A percentile compares a stretch with the other conserved stretches of the same genome.
Evolutionary conservation across 176 grass and related monocot species (phyloP).

Genomic region (Avena eriantha): DNA sequence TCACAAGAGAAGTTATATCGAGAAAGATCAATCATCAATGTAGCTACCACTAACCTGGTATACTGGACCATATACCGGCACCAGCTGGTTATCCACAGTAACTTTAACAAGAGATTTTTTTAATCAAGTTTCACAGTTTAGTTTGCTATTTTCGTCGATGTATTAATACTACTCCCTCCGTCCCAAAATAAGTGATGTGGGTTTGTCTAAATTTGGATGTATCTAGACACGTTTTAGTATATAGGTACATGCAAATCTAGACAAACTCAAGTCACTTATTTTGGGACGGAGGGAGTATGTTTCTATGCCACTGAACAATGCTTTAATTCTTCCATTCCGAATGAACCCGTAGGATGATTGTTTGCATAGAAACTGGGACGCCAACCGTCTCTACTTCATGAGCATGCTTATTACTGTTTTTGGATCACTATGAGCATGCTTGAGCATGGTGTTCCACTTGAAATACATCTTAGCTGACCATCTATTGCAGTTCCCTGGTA

Average conservation of each 20-base stretch:
- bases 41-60: neutral
- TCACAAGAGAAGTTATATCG: slow-evolving; percentile 11
- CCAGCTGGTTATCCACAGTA: neutral
- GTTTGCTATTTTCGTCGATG: neutral
- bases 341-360: slow-evolving; percentile 1
- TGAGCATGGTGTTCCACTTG: neutral
- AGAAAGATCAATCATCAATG: slow-evolving; percentile 34
- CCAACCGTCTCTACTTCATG: neutral
- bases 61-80: neutral
- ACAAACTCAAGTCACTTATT: too few species aligned
- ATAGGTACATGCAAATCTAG: too few species aligned
- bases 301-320: neutral
- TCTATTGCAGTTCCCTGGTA: neutral
- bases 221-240: too few species aligned
- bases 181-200: too few species aligned
- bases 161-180: slow-evolving; percentile 19
- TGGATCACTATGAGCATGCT: neutral
- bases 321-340: slow-evolving; percentile 1
- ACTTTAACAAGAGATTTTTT: neutral
- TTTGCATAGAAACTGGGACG: neutral
- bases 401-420: neutral
- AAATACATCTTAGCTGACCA: slow-evolving; percentile 4
- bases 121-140: neutral
- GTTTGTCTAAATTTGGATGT: too few species aligned
- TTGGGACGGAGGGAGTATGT: too few species aligned